Conservation (phyloP, 192 early-diverging fungal genomes). For the Entrophospora sp. region DNA sequence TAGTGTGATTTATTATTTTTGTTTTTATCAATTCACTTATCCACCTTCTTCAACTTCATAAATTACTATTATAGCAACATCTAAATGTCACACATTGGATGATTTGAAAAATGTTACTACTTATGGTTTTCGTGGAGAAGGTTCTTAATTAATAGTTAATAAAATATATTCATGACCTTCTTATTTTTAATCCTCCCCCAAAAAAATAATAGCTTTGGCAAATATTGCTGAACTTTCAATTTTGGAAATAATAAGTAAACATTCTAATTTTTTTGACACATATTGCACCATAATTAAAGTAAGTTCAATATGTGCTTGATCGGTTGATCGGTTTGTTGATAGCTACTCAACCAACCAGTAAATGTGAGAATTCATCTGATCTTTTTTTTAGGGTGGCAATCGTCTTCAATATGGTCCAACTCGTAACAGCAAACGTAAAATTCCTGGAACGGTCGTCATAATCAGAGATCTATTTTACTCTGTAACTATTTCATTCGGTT, state of each 20-base stretch:
- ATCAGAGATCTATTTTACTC: slow-evolving; percentile 58
- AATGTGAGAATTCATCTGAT: too few relatives aligned
- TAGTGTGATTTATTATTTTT: not conserved
- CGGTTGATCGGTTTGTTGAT: too few relatives aligned
- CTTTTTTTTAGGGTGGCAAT: slow-evolving; percentile 37
- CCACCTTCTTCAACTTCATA: not conserved
- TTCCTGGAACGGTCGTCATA: slow-evolving; percentile 47
- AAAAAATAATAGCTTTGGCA: slow-evolving; percentile 29
- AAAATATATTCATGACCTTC: too few relatives aligned
- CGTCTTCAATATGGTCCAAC: slow-evolving; percentile 33
- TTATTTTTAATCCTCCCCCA: not conserved
- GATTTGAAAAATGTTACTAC: slow-evolving; percentile 33
- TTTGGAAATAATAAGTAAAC: slow-evolving; percentile 42
- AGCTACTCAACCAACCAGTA: too few relatives aligned
- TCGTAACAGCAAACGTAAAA: slow-evolving; percentile 20
- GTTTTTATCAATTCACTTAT: not conserved
- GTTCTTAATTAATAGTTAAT: too few relatives aligned
- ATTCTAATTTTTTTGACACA: slow-evolving; percentile 23
- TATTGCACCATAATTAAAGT: slow-evolving; percentile 33
- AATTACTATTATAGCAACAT: slow-evolving; percentile 41
- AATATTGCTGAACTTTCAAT: slow-evolving; percentile 35
- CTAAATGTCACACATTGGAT: slow-evolving; percentile 36
- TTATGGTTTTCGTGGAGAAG: slow-evolving; percentile 64
- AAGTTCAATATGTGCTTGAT: too few relatives aligned
- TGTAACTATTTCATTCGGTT: too few relatives aligned